Percentiles rank a stretch among this genome's conserved stretches.
phyloP scores from a whole-genome alignment of 352 stramenopile genomes.

The Globisporangium canariense region DNA sequence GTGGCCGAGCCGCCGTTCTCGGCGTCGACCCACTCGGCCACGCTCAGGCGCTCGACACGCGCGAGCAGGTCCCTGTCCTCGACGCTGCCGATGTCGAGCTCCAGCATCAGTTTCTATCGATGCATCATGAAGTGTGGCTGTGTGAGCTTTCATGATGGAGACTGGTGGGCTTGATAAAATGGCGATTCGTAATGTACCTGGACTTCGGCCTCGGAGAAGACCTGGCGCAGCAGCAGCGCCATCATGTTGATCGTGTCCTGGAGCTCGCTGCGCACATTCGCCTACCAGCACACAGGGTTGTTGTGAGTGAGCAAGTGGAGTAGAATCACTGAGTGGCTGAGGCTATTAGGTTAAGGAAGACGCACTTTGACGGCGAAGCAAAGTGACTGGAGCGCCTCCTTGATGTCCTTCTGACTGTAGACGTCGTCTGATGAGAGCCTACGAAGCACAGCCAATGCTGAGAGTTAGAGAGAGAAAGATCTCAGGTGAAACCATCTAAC shows the following conservation, averaged over 20 bases:
- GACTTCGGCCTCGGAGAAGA: constrained; percentile 71
- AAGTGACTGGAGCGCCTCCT: constrained; percentile 69
- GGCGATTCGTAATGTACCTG: constrained; percentile 28
- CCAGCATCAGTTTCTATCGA: constrained; percentile 49
- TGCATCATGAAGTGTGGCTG: background rate
- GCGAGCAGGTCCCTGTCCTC: constrained; percentile 74
- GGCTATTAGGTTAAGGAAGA: background rate
- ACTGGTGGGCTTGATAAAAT: background rate
- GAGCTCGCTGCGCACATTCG: constrained; percentile 70
- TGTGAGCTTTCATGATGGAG: background rate
- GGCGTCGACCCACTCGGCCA: constrained; percentile 64
- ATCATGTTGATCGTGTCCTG: constrained; percentile 88
- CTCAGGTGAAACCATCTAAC: too few species aligned
- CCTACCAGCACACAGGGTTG: constrained; percentile 22
- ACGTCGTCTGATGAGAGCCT: constrained; percentile 76
- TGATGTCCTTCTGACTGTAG: constrained; percentile 82
- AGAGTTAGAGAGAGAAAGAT: background rate
- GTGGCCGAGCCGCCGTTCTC: constrained; percentile 27
- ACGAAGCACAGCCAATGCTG: background rate
- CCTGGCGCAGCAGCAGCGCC: constrained; percentile 74
- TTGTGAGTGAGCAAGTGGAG: too few species aligned
- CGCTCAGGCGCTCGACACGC: constrained; percentile 70
- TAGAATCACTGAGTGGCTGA: background rate
- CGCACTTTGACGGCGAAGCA: constrained; percentile 76
- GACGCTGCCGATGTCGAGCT: constrained; percentile 70